Evolutionary conservation across 176 grass and related monocot genomes (phyloP).

Genomic region (Pharus latifolius): DNA sequence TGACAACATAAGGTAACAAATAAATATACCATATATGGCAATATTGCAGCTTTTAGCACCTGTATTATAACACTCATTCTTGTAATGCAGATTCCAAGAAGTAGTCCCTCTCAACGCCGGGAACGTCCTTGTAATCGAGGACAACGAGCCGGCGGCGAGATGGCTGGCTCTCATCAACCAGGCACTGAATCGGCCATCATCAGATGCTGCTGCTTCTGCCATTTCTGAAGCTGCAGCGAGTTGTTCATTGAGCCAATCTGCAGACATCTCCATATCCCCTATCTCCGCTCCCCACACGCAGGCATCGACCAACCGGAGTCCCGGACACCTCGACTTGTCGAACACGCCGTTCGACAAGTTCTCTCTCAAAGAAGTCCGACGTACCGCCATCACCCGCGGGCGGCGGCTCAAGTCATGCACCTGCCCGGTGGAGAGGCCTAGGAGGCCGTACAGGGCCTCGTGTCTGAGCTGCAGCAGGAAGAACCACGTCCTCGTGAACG

Average conservation of each 20-base stretch:
- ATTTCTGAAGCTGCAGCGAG: neutral
- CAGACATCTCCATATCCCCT: slow-evolving; percentile 2
- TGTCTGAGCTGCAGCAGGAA: slow-evolving; percentile 51
- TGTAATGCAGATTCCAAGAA: slow-evolving; percentile 61
- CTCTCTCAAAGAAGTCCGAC: slow-evolving; percentile 35
- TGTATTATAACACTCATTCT: too few species aligned
- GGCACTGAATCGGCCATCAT: slow-evolving; percentile 55
- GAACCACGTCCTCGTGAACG: slow-evolving; percentile 16
- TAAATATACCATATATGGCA: too few species aligned
- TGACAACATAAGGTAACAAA: too few species aligned
- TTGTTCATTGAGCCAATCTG: neutral
- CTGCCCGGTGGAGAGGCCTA: slow-evolving; percentile 19
- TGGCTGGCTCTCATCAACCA: slow-evolving; percentile 86
- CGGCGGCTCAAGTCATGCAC: slow-evolving; percentile 57
- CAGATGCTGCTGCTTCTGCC: neutral
- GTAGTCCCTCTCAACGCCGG: slow-evolving; percentile 92
- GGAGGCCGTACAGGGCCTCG: slow-evolving; percentile 16
- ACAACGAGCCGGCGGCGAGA: slow-evolving; percentile 73
- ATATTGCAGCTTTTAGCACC: too few species aligned
- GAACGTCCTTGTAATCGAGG: slow-evolving; percentile 89
- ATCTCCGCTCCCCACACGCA: slow-evolving; percentile 3
- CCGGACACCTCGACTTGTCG: slow-evolving; percentile 17
- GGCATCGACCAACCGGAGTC: too few species aligned
- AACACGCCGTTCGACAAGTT: slow-evolving; percentile 30
- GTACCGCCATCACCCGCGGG: slow-evolving; percentile 32